Evolutionary conservation across 305 asterid species (phyloP), one percentile per base, ranked within the genome.

Genomic region (Lippia alba): DNA sequence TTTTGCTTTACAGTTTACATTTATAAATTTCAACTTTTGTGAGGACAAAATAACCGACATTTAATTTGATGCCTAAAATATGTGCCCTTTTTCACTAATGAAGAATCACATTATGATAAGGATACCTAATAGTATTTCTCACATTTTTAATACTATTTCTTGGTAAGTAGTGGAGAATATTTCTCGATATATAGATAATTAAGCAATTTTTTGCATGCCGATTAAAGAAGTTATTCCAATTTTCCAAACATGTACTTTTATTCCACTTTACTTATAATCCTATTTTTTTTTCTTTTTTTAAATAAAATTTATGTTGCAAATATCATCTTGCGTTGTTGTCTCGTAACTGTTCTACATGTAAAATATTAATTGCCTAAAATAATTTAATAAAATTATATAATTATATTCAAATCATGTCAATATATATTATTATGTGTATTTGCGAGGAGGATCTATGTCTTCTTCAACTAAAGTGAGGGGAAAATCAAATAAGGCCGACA

Each of bases 21-120:
- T 1, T 24, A 55, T 24, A 30, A 64, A 64, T 69, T 46, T 7
- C 16, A 54, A 69, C 76, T 69, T 72, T 44, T 62, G 50, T 50
- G 58, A 60, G 53, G 67, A 72, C 61, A 67, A 60, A 64, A 36
- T 60, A 57, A 53, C 66, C 61, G 41, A 39, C 74, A 56, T 48
- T 51, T 49, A 76, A 69, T 70, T 51, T 49, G 80, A 69, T 70
- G 72, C 76, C 61, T 34, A 59, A 62, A 41, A 44, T 6, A 66
- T 45, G 32, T 44, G 66, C 54, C 70, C 57, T 55, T 55, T 66
- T 69, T 58, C 63, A 62, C 49, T n/a, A 49, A 61, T 24, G 69
- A 74, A 36, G 6, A 36, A 69, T 62, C 75, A 19, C 70, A 70
- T 41, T 20, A 40, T 59, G 78, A 66, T 77, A 67, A 67, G 64